These are phyloP conservation scores for Aspergillus conjunctus DNA, from an alignment of 495 filamentous ascomycete genomes.

Conservation along the genomic window DNA sequence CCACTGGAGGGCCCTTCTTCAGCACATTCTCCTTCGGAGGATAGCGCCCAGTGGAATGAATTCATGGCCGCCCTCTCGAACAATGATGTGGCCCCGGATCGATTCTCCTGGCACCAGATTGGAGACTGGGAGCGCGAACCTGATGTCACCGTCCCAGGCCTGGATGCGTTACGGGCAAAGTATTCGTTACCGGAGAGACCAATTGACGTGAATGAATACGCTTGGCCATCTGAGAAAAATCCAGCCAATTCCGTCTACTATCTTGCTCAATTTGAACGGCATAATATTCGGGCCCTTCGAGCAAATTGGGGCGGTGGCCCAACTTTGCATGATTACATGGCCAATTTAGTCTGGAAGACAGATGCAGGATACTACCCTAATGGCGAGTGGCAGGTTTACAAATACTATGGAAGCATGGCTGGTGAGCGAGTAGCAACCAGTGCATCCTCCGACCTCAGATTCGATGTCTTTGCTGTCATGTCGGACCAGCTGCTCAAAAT, in stretches of 20 bases:
- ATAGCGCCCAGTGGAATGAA: too few relatives aligned
- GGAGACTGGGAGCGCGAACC: not conserved
- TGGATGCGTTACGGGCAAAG: not conserved
- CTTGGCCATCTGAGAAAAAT: not conserved
- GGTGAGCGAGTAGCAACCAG: not conserved
- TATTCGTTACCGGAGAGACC: not conserved
- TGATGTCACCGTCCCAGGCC: not conserved
- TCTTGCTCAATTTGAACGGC: not conserved
- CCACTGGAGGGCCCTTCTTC: too few relatives aligned
- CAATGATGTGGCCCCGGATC: not conserved
- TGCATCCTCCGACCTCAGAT: not conserved
- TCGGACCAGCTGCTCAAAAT: not conserved
- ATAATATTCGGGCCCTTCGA: not conserved
- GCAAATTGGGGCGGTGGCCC: not conserved
- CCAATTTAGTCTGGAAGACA: not conserved
- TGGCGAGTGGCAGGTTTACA: not conserved
- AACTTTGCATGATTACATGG: not conserved
- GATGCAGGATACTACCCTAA: not conserved
- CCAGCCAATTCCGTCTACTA: not conserved
- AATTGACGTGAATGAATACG: not conserved
- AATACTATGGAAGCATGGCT: not conserved
- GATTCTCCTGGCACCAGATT: not conserved
- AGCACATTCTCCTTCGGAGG: too few relatives aligned
- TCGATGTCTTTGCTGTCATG: not conserved
- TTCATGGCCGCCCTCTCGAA: too few relatives aligned